phyloP scores from a whole-genome alignment of 2,329 filamentous ascomycete genomes.

The Pseudogymnoascus sp. region DNA sequence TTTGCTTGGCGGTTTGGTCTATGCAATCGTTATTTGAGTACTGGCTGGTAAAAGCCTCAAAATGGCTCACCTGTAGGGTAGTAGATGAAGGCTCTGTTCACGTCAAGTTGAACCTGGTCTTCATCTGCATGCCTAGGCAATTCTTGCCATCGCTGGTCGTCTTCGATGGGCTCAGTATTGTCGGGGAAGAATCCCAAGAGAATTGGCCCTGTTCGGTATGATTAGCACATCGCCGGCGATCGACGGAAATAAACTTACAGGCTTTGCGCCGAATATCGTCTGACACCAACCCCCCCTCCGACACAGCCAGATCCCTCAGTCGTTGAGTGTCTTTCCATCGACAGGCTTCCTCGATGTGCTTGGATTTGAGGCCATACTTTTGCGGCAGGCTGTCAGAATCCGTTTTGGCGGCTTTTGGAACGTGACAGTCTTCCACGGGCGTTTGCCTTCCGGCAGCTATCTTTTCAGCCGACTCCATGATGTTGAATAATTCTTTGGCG shows the following conservation, averaged over 20 bases:
- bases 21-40: slow-evolving; percentile 22
- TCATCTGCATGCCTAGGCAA: slow-evolving; percentile 78
- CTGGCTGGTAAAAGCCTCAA: slow-evolving; percentile 18
- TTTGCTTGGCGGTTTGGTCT: slow-evolving; percentile 64
- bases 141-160: slow-evolving; percentile 33
- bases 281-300: slow-evolving; percentile 58
- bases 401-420: slow-evolving; percentile 32
- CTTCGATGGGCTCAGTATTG: slow-evolving; percentile 15
- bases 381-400: not conserved
- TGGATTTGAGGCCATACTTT: not conserved
- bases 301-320: slow-evolving; percentile 53
- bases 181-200: slow-evolving; percentile 39
- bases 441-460: not conserved
- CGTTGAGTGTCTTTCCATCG: slow-evolving; percentile 46
- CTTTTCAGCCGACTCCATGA: slow-evolving; percentile 1
- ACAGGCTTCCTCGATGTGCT: slow-evolving; percentile 47
- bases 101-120: slow-evolving; percentile 83
- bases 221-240: slow-evolving; percentile 16
- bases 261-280: slow-evolving; percentile 64
- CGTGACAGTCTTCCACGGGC: slow-evolving; percentile 33
- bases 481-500: not conserved
- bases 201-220: slow-evolving; percentile 50
- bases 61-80: slow-evolving; percentile 68
- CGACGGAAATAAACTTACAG: slow-evolving; percentile 54
- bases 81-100: slow-evolving; percentile 94